Base-by-base conservation (phyloP, 129 eudicot species). In the Solidago caesia region DNA sequence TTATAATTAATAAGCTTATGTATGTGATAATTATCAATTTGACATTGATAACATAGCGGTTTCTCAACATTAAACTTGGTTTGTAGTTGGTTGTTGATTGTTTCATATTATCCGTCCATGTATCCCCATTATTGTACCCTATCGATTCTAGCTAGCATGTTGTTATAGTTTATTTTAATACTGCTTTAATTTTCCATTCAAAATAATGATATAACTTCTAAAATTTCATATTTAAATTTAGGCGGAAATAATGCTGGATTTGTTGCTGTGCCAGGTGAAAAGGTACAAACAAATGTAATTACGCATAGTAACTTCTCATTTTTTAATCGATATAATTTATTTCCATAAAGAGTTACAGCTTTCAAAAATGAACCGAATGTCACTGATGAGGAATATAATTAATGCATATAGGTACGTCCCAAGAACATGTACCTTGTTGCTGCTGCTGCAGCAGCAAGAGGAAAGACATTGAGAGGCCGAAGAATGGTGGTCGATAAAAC, bases 381-480 rank as follows among this genome's bases (percentile, higher is more conserved):
- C 71, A 63, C 13, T 39, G 6, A 63, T 44, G 44, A 53, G 11
- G 5, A 16, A 33, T 49, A 15, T 11, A 58, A 66, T 67, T 11
- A 58, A 66, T 67, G 70, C 64, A 47, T 67, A 26, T 75, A 81
- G 85, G 79, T 64, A 33, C 42, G 49, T 29, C 70, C 70, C 11
- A 76, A 76, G 75, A 79, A 25, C 7, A 7, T 79, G 48, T 79
- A 83, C 29, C 48, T 8, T 51, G 75, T 55, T 42, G 72, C 77
- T 13, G 83, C 82, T 1, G 42, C 73, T 0, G 64, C 77, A 4
- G 81, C 85, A 14, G 71, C 81, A 14, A 67, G 76, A 56, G 84
- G 77, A 45, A 83, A 74, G 73, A 76, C 75, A 25, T 21, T 57
- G 52, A 78, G 27, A 67, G 76, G 86, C 59, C 72, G 83, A 11